phyloP scores from a whole-genome alignment of 108 stramenopile genomes.

The Conticribra guillardii region DNA sequence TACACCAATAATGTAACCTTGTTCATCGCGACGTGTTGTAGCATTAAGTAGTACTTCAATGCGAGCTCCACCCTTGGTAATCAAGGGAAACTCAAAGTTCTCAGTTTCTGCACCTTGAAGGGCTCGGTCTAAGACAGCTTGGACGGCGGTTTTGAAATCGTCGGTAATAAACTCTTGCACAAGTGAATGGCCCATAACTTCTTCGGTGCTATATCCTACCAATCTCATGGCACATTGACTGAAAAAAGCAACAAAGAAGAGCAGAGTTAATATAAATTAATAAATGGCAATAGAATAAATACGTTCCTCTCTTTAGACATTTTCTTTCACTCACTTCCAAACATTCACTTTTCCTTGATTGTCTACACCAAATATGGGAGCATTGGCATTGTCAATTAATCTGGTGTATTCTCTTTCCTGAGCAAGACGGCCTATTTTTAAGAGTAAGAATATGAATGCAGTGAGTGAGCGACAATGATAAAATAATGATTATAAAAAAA shows the following conservation, averaged over 20 bases:
- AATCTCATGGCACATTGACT: conserved; percentile 50
- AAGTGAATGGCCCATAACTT: conserved; percentile 51
- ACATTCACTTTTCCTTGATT: conserved; percentile 61
- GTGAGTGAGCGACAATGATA: background rate
- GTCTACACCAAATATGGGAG: conserved; percentile 71
- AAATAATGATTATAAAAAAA: background rate
- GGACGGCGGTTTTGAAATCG: conserved; percentile 25
- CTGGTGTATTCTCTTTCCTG: conserved; percentile 45
- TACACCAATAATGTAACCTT: conserved; percentile 51
- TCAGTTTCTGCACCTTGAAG: conserved; percentile 49
- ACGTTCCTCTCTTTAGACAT: no score
- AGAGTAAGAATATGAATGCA: no score
- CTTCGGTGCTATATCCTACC: conserved; percentile 53
- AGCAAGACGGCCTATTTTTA: conserved; percentile 18
- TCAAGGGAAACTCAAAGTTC: conserved; percentile 61
- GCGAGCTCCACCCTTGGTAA: conserved; percentile 41
- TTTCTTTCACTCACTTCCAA: no score
- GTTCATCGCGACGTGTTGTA: conserved; percentile 43
- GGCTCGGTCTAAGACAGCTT: conserved; percentile 39
- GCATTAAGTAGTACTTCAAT: conserved; percentile 59
- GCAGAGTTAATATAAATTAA: no score
- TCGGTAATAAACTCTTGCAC: conserved; percentile 46
- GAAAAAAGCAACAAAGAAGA: no score
- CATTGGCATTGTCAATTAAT: conserved; percentile 66
- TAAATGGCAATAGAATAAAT: no score